phyloP scores from a whole-genome alignment of 371 early-diverging fungal genomes.

The Coemansia sp. region DNA sequence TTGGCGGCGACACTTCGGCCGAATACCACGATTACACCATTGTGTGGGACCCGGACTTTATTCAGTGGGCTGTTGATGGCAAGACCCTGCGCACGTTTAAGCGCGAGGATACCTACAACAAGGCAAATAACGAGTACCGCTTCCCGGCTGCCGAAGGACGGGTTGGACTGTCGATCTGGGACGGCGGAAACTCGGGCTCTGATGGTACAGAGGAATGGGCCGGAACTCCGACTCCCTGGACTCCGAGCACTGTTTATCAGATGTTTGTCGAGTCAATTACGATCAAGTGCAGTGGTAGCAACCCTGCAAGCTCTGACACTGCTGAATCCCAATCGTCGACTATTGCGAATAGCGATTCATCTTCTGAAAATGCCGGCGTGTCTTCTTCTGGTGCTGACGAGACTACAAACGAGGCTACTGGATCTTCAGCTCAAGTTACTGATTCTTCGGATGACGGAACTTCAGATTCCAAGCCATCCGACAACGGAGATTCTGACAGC shows the following conservation, averaged over 20 bases:
- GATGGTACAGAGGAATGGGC: constrained; percentile 67
- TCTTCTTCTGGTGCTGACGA: not conserved
- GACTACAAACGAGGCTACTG: not conserved
- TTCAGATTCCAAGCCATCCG: not conserved
- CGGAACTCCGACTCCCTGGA: constrained; percentile 66
- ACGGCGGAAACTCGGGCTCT: constrained; percentile 60
- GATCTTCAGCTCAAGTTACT: not conserved
- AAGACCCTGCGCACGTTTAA: constrained; percentile 54
- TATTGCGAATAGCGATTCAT: not conserved
- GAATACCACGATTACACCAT: constrained; percentile 54
- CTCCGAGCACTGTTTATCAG: constrained; percentile 50
- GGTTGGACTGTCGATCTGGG: constrained; percentile 69
- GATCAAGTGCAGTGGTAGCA: constrained; percentile 49
- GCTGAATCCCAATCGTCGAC: not conserved
- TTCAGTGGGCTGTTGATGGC: constrained; percentile 61
- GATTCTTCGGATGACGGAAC: not conserved
- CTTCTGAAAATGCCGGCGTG: not conserved
- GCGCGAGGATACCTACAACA: constrained; percentile 45
- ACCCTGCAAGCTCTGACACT: not conserved
- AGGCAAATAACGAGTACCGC: constrained; percentile 29
- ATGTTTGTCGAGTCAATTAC: constrained; percentile 56
- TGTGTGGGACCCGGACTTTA: constrained; percentile 57
- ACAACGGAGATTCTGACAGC: not conserved
- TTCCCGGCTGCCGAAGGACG: constrained; percentile 60
- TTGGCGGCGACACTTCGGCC: constrained; percentile 36